These are phyloP conservation scores for Tylopilus sp. DNA, from an alignment of 768 basidiomycete species.

Conservation along the genomic window DNA sequence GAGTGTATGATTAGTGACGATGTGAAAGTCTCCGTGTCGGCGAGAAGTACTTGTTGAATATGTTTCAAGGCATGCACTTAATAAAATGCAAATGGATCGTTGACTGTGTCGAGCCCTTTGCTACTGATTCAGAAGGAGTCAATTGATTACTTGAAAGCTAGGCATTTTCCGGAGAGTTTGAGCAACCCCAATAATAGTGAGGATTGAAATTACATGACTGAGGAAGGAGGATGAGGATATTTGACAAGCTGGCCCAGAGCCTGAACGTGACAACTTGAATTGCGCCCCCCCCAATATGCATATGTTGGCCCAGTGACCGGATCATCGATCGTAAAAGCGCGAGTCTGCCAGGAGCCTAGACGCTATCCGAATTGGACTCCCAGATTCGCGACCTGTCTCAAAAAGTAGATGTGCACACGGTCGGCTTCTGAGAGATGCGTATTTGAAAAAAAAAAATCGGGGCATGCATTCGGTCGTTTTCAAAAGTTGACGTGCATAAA, in stretches of 20 bases:
- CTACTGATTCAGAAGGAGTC: neutral
- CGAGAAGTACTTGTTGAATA: neutral
- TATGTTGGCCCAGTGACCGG: neutral
- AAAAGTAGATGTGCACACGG: neutral
- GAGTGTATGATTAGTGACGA: slow-evolving; percentile 19
- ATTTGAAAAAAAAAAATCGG: slow-evolving; percentile 16
- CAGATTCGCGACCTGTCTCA: neutral
- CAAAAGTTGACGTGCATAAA: neutral
- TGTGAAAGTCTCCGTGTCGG: slow-evolving; percentile 1
- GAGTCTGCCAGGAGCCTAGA: too few relatives aligned
- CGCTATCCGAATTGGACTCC: neutral
- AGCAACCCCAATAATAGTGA: neutral
- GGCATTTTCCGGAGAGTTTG: neutral
- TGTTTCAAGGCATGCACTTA: slow-evolving; percentile 2
- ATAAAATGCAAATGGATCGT: neutral
- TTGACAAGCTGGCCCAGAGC: neutral
- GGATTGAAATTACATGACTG: too few relatives aligned
- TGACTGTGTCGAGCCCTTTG: neutral
- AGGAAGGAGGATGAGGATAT: slow-evolving; percentile 1
- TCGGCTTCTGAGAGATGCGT: neutral
- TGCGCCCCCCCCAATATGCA: slow-evolving; percentile 9
- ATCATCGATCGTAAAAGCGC: slow-evolving; percentile 13
- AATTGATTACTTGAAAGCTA: too few relatives aligned
- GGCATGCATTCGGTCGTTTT: neutral
- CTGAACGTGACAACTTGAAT: slow-evolving; percentile 4